These are phyloP conservation scores for Apiosordaria backusii DNA, from an alignment of 495 filamentous ascomycete genomes.

Conservation along the genomic window DNA sequence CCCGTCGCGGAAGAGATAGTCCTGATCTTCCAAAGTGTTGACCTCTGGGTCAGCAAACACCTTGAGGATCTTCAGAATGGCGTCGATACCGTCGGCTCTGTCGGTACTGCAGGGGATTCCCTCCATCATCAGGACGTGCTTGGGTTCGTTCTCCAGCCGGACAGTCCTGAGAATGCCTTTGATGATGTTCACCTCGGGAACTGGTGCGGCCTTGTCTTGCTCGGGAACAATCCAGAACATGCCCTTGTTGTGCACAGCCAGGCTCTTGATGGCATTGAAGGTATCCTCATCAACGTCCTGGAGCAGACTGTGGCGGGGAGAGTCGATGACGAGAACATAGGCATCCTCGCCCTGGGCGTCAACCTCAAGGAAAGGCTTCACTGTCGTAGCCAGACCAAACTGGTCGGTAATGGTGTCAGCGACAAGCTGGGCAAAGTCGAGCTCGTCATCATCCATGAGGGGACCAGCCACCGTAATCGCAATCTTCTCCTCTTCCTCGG, in stretches of 20 bases:
- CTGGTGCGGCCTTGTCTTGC: background rate
- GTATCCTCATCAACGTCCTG: background rate
- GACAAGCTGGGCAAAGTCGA: background rate
- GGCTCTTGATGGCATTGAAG: background rate
- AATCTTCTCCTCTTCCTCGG: background rate
- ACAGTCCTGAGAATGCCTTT: background rate
- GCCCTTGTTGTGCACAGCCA: background rate
- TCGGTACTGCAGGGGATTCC: background rate
- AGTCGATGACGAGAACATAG: background rate
- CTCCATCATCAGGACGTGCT: background rate
- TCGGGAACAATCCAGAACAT: background rate
- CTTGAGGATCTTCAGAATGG: background rate
- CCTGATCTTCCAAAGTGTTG: background rate
- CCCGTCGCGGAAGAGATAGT: background rate
- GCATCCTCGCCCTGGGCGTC: background rate
- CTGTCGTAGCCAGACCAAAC: background rate
- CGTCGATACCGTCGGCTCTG: background rate
- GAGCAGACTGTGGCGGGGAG: slow-evolving; percentile 1
- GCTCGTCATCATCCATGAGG: slow-evolving; percentile 1
- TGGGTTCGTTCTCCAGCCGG: background rate
- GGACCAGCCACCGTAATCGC: background rate
- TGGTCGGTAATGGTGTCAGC: background rate
- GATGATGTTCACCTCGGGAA: background rate
- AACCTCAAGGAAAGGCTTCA: background rate
- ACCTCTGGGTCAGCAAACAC: background rate